phyloP scores from a whole-genome alignment of 1,284 basidiomycete genomes.

The Boletellus sp. region DNA sequence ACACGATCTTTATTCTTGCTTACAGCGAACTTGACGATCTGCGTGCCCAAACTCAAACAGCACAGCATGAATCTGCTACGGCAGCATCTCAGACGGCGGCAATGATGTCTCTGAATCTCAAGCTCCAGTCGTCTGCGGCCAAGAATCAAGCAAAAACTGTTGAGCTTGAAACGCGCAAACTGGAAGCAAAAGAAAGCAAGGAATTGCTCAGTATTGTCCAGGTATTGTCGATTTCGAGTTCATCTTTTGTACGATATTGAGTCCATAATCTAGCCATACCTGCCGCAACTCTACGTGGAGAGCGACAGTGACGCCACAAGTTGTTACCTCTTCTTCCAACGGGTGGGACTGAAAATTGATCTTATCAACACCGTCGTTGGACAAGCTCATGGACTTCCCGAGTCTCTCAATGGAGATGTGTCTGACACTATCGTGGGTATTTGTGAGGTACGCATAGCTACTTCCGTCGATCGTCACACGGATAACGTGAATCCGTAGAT shows the following conservation, averaged over 20 bases:
- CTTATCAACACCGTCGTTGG: conserved; percentile 80
- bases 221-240: conserved; percentile 33
- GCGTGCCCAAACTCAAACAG: conserved; percentile 79
- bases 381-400: conserved; percentile 77
- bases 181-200: conserved; percentile 78
- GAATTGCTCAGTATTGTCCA: conserved; percentile 74
- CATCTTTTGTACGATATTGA: neutral
- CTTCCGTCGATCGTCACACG: neutral
- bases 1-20: conserved; percentile 4
- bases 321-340: conserved; percentile 88
- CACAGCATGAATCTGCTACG: conserved; percentile 76
- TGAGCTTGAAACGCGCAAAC: conserved; percentile 80
- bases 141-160: conserved; percentile 88
- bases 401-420: conserved; percentile 74
- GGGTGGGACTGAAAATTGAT: conserved; percentile 80
- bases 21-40: conserved; percentile 78
- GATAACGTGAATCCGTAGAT: conserved; percentile 45
- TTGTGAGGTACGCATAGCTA: conserved; percentile 65
- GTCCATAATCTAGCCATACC: conserved; percentile 59
- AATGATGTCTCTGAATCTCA: conserved; percentile 90
- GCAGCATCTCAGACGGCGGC: conserved; percentile 74
- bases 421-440: conserved; percentile 83
- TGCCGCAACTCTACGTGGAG: conserved; percentile 83
- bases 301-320: conserved; percentile 83
- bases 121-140: conserved; percentile 82